Evolutionary conservation across 441 rosid genomes (phyloP).

Genomic region (Croton setiger): DNA sequence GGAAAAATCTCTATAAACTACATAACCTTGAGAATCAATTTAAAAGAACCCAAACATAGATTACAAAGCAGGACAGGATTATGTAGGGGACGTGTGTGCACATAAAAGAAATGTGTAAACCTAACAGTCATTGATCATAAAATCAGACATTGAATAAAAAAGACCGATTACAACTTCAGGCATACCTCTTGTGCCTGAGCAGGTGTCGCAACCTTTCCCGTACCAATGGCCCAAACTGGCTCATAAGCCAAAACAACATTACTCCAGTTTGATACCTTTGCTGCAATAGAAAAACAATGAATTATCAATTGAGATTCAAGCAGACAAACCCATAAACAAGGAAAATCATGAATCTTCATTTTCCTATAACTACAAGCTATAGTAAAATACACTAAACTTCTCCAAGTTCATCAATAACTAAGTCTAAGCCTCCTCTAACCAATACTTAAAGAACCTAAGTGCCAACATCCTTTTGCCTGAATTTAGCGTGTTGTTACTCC

Average conservation of each 20-base stretch:
- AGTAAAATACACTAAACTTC: neutral
- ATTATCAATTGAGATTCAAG: neutral
- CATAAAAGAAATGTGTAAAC: neutral
- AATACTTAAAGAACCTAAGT: neutral
- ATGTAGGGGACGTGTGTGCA: too few species aligned
- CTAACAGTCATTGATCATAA: neutral
- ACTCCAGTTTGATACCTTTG: constrained; percentile 45
- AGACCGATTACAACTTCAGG: neutral
- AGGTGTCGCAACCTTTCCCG: constrained; percentile 79
- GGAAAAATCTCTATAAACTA: neutral
- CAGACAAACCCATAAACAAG: neutral
- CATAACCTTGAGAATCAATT: neutral
- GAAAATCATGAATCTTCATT: neutral
- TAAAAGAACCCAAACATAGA: neutral
- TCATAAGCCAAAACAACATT: constrained; percentile 71
- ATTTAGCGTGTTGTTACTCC: neutral
- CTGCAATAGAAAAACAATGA: constrained; percentile 30
- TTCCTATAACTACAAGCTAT: neutral
- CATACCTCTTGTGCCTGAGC: constrained; percentile 81
- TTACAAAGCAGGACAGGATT: too few species aligned
- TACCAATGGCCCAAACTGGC: constrained; percentile 89
- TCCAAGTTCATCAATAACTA: neutral
- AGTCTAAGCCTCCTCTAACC: neutral
- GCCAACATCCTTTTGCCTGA: neutral
- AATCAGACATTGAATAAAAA: neutral